Evolutionary conservation across 176 grass and related monocot genomes (phyloP).

Genomic region (Otatea glauca): DNA sequence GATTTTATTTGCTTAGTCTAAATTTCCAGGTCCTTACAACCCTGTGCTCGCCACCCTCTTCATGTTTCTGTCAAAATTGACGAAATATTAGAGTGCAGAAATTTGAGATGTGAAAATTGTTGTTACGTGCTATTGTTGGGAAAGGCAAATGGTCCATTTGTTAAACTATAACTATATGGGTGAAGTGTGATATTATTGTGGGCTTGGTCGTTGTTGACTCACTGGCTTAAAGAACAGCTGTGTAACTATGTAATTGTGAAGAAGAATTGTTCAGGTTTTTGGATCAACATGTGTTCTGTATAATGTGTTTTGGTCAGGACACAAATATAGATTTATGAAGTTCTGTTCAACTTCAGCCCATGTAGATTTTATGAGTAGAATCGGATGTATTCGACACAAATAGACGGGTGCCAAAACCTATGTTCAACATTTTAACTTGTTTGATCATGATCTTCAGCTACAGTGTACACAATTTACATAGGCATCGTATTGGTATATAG

Average conservation of each 20-base stretch:
- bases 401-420: background rate
- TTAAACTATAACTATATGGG: background rate
- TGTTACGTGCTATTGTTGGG: background rate
- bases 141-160: background rate
- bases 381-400: background rate
- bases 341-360: background rate
- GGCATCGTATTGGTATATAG: background rate
- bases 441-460: constrained; percentile 26
- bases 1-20: too few species aligned
- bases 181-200: background rate
- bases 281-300: background rate
- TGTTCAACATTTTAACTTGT: background rate
- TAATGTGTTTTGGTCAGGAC: constrained; percentile 4
- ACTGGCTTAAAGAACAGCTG: background rate
- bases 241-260: background rate
- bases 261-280: background rate
- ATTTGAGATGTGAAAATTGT: background rate
- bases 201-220: background rate
- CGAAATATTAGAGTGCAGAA: background rate
- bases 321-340: background rate
- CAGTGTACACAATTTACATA: constrained; percentile 16
- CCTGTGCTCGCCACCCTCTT: background rate
- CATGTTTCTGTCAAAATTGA: background rate
- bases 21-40: too few species aligned
- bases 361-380: background rate